Evolutionary conservation across 2,329 filamentous ascomycete genomes (phyloP), one percentile per base, ranked within the genome.

Genomic region (Endothia cerciana): DNA sequence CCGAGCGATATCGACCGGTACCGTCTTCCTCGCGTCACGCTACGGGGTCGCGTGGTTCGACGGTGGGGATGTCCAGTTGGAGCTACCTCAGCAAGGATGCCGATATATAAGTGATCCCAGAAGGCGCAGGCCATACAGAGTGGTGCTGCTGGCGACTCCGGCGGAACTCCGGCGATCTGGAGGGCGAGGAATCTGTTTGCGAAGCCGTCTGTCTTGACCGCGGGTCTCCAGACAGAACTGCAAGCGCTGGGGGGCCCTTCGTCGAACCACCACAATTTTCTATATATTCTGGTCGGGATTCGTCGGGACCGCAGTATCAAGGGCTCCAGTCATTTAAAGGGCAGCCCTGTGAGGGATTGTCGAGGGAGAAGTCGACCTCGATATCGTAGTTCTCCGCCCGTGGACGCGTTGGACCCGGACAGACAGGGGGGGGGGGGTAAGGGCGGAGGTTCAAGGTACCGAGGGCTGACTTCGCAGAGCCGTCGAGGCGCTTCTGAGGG

Each of bases 341-440:
- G 10, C 43, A 38, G 28, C 36, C 33, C 41, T 45, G 38, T 2
- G 15, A 7, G 36, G 28, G 51, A 11, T 11, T 17, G 33, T 17
- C 17, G 43, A 30, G 11, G 13, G 43, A 15, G 25, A 7, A 17
- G 22, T 47, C 25, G n/a, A 41, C n/a, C 22, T 25, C 17, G 41
- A 28, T 36, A 36, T 49, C n/a, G 63, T 65, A 22, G 56, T n/a
- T 51, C 38, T 66, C 53, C 22, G 65, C 53, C 36, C 62, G 65
- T 59, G 41, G 64, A 67, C 51, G 59, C 65, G 65, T 61, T 62
- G 53, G 53, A 63, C 36, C n/a, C 28, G 53, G 30, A 41, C 30
- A 61, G 58, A 67, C 62, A 62, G 64, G 62, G 47, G 47, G 25
- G 22, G 45, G 45, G 22, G 45, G 45, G n/a, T n/a, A n/a, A n/a